Conservation (phyloP, 768 basidiomycete species). For the Mycena vitilis region DNA sequence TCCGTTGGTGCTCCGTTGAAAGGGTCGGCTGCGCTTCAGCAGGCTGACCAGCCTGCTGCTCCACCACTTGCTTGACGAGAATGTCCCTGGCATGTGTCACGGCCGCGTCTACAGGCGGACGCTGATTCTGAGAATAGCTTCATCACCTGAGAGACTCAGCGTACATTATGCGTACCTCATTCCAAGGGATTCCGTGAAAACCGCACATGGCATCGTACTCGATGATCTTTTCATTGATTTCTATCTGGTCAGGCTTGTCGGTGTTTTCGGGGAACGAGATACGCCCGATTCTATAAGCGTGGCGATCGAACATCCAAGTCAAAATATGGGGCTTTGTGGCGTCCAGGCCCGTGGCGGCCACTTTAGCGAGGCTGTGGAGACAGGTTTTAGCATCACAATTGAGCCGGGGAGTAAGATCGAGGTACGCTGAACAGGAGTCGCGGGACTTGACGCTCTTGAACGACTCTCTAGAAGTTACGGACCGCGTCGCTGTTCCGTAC, state of each 20-base stretch:
- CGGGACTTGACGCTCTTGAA: no score
- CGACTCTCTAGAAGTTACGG: no score
- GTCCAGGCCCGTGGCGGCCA: no score
- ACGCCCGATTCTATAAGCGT: neutral
- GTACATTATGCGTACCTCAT: neutral
- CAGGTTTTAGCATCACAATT: no score
- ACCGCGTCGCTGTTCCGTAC: no score
- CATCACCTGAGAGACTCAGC: neutral
- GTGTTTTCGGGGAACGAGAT: neutral
- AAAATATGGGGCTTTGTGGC: neutral
- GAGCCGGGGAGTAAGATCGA: no score
- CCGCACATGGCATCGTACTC: constrained; percentile 7
- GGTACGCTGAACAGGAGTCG: no score
- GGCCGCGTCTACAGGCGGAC: neutral
- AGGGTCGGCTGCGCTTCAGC: no score
- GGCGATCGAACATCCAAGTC: constrained; percentile 11
- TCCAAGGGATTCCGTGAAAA: neutral
- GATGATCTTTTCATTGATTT: constrained; percentile 3
- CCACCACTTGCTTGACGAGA: constrained; percentile 10
- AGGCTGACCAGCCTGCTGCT: neutral
- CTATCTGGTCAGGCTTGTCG: neutral
- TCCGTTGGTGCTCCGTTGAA: no score
- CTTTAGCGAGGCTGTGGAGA: no score
- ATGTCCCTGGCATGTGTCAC: neutral
- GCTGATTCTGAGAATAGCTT: neutral